Base-by-base conservation (phyloP, 768 basidiomycete species). In the Boletus pseudo-olivaceus region DNA sequence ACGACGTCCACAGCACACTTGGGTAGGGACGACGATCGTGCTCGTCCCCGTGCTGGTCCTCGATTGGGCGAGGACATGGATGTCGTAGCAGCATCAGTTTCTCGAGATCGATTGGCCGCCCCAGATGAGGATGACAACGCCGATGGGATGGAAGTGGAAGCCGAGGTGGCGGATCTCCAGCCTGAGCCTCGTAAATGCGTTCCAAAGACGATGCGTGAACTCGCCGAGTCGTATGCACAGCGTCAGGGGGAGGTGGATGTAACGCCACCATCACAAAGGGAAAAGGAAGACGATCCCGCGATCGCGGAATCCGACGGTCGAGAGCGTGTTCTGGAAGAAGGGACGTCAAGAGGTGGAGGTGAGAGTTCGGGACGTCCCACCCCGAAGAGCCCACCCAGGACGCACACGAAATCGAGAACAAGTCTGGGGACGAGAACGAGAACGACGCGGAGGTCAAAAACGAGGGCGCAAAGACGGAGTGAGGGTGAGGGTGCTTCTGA, bases 171-270 rank as follows among this genome's bases (percentile, higher is more conserved):
- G 54, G 58, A 46, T 66, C 55, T 51, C 48, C 38, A 41, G 19
- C 55, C 58, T 33, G 47, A 38, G 9, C 52, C 53, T 30, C 53
- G 44, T 11, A 59, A 46, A 27, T 69, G 56, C 14, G 66, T 57
- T 12, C 81, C 84, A 14, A 86, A 80, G 68, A 82, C 84, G 17
- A 83, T 89, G 85, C 74, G 75, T 30, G 78, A 88, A 58, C 73
- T 88, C 55, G 85, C 84, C 11, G 82, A 83, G 48, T 51, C 34
- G 35, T 48, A 67, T 45, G 60, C 58, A 11, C 49, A 19, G 32
- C 49, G 4, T 38, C 35, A 50, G 43, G 52, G 17, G 23, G 29
- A 44, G 27, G 5, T 30, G 29, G 27, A 30, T 11, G 43, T 1
- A n/a, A 52, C 46, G 55, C 30, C 54, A 77, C 73, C 44, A 57